These are phyloP conservation scores for Arthroderma sp. DNA, from an alignment of 2,329 filamentous ascomycete species.

Conservation along the genomic window DNA sequence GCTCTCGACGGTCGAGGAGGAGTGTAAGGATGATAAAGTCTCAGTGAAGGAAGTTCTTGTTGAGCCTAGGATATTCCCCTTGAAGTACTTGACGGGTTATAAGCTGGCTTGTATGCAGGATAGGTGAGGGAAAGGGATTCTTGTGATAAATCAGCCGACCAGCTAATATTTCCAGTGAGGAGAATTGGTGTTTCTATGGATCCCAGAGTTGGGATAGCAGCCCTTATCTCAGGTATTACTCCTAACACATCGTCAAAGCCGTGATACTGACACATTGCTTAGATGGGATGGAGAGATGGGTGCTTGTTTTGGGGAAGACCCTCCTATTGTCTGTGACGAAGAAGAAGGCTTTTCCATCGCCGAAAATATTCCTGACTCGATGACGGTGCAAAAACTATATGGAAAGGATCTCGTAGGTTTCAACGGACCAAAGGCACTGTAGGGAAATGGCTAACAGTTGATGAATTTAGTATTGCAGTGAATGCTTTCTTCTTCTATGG, in stretches of 20 bases:
- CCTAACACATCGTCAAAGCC: not conserved
- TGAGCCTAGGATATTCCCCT: constrained; percentile 10
- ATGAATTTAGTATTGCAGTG: constrained; percentile 11
- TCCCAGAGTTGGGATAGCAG: constrained; percentile 11
- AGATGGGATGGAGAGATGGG: constrained; percentile 6
- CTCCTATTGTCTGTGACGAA: constrained; percentile 6
- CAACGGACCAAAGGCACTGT: not conserved
- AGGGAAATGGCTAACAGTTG: not conserved
- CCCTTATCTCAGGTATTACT: constrained; percentile 6
- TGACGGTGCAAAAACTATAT: constrained; percentile 10
- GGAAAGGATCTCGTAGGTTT: constrained; percentile 9
- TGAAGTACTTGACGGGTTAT: constrained; percentile 10
- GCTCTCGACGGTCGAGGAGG: constrained; percentile 8
- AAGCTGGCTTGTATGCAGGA: constrained; percentile 11
- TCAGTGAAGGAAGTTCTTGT: constrained; percentile 7
- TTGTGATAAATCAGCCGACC: not conserved
- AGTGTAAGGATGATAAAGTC: constrained; percentile 8
- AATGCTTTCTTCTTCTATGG: constrained; percentile 12
- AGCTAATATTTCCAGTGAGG: constrained; percentile 7
- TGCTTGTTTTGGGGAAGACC: constrained; percentile 8
- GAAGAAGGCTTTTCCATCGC: not conserved
- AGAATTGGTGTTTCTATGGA: constrained; percentile 12
- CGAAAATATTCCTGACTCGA: constrained; percentile 2
- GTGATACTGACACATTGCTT: not conserved
- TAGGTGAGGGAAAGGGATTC: constrained; percentile 3